A percentile compares a stretch with the other conserved stretches of the same genome.
These are phyloP conservation scores for Talaromyces ruber DNA, from an alignment of 495 filamentous ascomycete genomes.

Conservation along the genomic window DNA sequence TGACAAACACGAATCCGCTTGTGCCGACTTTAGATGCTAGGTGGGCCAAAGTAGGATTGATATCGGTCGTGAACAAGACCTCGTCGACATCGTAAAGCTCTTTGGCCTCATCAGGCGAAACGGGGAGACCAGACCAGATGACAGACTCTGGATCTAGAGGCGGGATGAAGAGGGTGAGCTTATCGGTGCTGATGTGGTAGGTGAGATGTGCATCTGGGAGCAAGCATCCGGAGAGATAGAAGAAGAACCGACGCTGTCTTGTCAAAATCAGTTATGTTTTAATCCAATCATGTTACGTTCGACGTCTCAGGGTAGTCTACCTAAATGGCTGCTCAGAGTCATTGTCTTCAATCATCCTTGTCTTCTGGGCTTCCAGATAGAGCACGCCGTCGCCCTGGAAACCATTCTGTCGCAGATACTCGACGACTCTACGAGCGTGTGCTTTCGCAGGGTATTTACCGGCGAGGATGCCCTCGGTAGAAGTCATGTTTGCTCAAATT, in stretches of 20 bases:
- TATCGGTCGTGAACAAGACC: constrained; percentile 57
- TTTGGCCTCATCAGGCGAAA: constrained; percentile 64
- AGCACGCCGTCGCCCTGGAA: constrained; percentile 37
- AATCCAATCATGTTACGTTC: neutral
- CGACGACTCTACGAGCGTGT: constrained; percentile 74
- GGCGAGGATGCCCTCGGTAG: neutral
- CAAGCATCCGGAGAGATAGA: constrained; percentile 85
- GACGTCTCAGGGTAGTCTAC: constrained; percentile 22
- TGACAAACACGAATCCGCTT: constrained; percentile 55
- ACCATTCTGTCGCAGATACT: constrained; percentile 47
- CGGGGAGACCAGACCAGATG: constrained; percentile 91
- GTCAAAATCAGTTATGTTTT: neutral
- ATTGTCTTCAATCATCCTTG: constrained; percentile 70
- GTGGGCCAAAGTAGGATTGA: constrained; percentile 54
- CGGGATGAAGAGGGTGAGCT: constrained; percentile 86
- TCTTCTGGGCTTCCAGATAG: constrained; percentile 82
- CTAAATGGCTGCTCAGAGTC: constrained; percentile 71
- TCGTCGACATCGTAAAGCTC: constrained; percentile 76
- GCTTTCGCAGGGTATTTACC: constrained; percentile 94
- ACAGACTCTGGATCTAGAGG: constrained; percentile 80
- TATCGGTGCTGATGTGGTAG: constrained; percentile 64
- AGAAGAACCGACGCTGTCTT: constrained; percentile 82
- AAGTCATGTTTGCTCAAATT: neutral
- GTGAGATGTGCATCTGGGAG: constrained; percentile 74
- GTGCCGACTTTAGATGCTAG: constrained; percentile 32